A percentile compares a stretch with the other conserved stretches of the same genome.
Conservation (phyloP, 306 rosid genomes). For the Aeschynomene evenia region DNA sequence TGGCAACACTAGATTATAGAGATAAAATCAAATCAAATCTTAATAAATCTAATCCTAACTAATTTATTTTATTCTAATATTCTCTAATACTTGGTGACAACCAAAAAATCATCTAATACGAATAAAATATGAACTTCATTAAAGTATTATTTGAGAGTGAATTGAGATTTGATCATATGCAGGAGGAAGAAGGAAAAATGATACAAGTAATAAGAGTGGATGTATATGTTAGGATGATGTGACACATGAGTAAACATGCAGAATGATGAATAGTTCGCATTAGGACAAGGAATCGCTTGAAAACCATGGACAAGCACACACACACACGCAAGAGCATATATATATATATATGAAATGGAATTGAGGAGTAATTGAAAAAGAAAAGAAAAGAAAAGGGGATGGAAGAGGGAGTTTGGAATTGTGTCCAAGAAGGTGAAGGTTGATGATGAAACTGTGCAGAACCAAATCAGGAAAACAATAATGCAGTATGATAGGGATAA, state of each 20-base stretch:
- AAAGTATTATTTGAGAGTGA: too few relatives aligned
- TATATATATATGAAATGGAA: constrained; percentile 14
- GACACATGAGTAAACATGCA: constrained; percentile 41
- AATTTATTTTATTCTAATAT: too few relatives aligned
- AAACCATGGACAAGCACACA: constrained; percentile 42
- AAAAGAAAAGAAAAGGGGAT: constrained; percentile 5
- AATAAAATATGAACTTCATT: too few relatives aligned
- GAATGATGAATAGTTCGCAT: constrained; percentile 16
- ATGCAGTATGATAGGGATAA: constrained; percentile 39
- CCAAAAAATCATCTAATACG: too few relatives aligned
- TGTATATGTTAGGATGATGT: constrained; percentile 35
- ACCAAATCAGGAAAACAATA: constrained; percentile 61
- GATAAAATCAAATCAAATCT: too few relatives aligned
- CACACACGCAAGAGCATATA: constrained; percentile 29
- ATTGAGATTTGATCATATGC: too few relatives aligned
- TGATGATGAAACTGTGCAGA: constrained; percentile 34
- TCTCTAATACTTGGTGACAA: too few relatives aligned
- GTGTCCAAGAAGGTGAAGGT: constrained; percentile 35
- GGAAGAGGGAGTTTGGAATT: constrained; percentile 35
- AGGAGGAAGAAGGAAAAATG: too few relatives aligned
- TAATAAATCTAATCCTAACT: too few relatives aligned
- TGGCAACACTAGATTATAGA: too few relatives aligned
- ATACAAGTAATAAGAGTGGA: too few relatives aligned
- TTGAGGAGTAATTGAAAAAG: too few relatives aligned
- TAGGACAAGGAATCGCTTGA: constrained; percentile 48